Evolutionary conservation across 176 grass and related monocot genomes (phyloP), one percentile per base, ranked within the genome.

Genomic region (Eragrostis curvula): DNA sequence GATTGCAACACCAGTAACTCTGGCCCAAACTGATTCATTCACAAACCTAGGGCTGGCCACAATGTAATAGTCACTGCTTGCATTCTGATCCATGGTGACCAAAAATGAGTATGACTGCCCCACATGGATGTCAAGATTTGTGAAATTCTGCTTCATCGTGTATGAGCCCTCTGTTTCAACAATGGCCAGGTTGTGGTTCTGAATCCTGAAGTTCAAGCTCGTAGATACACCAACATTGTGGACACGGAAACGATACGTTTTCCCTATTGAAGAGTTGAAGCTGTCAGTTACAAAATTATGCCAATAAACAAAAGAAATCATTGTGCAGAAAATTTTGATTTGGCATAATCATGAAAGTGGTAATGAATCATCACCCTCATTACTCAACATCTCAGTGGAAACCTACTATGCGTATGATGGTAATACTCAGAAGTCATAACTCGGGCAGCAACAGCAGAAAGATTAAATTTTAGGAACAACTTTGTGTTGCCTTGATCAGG

Each of bases 81-180:
- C 93, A 40, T 96, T 96, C 75, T 98, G 96, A 85, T 96, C 93
- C 96, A 98, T 98, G 16, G 89, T 98, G 63, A 98, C 68, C 71
- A 98, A 40, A 84, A 98, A 98, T 15, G 96, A 98, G 87, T 93
- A 95, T 9, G 96, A 98, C 57, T 98, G 96, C 4, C 96, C 96
- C 16, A 98, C 90, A 39, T 98, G 96, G 48, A 98, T 96, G 43
- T 98, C 96, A 3, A 98, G 89, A 74, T 91, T 98, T 5, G 93
- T 87, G 72, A 93, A 98, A 28, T 93, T 90, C 81, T 93, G 92
- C 84, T 93, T 90, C 88, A 93, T 76, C 11, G 96, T 98, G 73
- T 98, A 93, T 49, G 93, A 91, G 58, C 93, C 96, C 81, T 98
- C 96, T 12, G 96, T 86, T 77, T 98, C 96, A 10, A 82, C 96